phyloP scores from a whole-genome alignment of 2,329 filamentous ascomycete genomes.

The Intubia oerlemansii region DNA sequence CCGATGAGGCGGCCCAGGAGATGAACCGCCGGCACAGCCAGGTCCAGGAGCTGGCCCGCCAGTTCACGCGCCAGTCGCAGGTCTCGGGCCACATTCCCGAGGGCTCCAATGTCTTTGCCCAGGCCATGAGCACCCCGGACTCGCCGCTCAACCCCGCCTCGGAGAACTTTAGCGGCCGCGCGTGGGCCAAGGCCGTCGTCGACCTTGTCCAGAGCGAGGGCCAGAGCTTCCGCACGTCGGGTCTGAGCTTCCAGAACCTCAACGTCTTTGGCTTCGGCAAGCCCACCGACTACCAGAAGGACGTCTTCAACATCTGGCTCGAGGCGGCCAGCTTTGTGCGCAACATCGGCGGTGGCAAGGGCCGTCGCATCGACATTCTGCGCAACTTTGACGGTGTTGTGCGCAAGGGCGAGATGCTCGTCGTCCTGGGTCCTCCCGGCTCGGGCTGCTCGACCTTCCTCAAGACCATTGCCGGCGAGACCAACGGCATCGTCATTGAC shows the following conservation, averaged over 20 bases:
- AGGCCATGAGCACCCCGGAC: conserved; percentile 14
- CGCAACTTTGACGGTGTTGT: conserved; percentile 47
- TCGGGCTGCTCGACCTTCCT: conserved; percentile 69
- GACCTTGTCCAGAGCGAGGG: conserved; percentile 29
- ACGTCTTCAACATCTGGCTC: conserved; percentile 39
- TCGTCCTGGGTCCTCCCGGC: conserved; percentile 51
- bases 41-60: conserved; percentile 33
- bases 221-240: conserved; percentile 34
- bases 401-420: conserved; percentile 51
- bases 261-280: conserved; percentile 47
- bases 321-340: conserved; percentile 22
- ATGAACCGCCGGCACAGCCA: conserved; percentile 27
- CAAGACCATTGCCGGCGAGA: conserved; percentile 68
- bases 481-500: conserved; percentile 57
- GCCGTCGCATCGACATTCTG: conserved; percentile 44
- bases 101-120: conserved; percentile 25
- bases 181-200: conserved; percentile 39
- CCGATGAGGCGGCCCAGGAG: conserved; percentile 21
- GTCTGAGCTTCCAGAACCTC: conserved; percentile 44
- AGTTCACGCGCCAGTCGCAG: conserved; percentile 23
- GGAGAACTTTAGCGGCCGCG: conserved; percentile 26
- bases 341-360: conserved; percentile 24
- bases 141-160: conserved; percentile 27
- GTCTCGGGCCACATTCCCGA: conserved; percentile 5
- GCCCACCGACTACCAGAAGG: conserved; percentile 49